Evolutionary conservation across 1,284 basidiomycete species (phyloP).

Genomic region (Apiotrichum laibachii): DNA sequence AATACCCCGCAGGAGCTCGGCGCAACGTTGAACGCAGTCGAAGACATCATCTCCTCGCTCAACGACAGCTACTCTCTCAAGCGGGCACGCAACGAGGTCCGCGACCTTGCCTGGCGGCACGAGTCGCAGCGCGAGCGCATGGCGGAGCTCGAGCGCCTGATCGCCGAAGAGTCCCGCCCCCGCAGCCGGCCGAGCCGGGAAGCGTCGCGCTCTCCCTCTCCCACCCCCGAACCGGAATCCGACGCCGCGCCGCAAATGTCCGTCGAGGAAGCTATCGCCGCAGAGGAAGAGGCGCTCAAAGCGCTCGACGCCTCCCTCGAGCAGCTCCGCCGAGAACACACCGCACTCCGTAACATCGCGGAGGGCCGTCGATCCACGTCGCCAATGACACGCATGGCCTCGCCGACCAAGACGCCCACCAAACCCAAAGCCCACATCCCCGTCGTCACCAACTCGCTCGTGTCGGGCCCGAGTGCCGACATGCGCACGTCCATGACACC

Average conservation of each 20-base stretch:
- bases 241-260: slow-evolving; percentile 17
- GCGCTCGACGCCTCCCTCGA: slow-evolving; percentile 37
- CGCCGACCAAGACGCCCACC: slow-evolving; percentile 20
- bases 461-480: slow-evolving; percentile 29
- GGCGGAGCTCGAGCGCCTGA: slow-evolving; percentile 36
- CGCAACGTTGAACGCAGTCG: slow-evolving; percentile 37
- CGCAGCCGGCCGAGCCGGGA: not conserved
- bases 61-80: slow-evolving; percentile 24
- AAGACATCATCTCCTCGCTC: slow-evolving; percentile 45
- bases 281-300: slow-evolving; percentile 43
- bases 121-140: slow-evolving; percentile 33
- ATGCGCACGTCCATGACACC: slow-evolving; percentile 14
- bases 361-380: not conserved
- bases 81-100: slow-evolving; percentile 43
- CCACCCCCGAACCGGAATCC: not conserved
- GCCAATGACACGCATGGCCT: not conserved
- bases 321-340: slow-evolving; percentile 21
- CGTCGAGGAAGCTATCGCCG: slow-evolving; percentile 44
- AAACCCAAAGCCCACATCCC: slow-evolving; percentile 13
- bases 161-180: slow-evolving; percentile 32
- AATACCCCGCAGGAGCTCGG: slow-evolving; percentile 33
- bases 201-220: too few species aligned
- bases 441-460: slow-evolving; percentile 36
- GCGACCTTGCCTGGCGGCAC: slow-evolving; percentile 32
- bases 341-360: not conserved